A percentile compares a stretch with the other conserved stretches of the same genome.
Conservation (phyloP, 1,284 basidiomycete genomes). For the Neolentinus lepideus region DNA sequence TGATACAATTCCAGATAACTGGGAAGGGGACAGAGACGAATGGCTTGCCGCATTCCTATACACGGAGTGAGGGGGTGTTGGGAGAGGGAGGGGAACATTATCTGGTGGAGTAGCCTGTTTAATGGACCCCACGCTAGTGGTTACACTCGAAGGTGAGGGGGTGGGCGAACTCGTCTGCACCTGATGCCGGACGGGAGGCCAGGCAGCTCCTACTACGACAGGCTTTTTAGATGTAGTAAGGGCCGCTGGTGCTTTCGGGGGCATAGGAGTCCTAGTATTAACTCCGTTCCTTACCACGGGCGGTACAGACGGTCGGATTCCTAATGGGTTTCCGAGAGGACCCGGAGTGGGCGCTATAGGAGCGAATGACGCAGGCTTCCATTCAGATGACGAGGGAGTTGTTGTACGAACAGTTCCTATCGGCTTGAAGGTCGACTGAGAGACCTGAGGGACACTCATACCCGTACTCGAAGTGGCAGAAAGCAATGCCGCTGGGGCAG, state of each 20-base stretch:
- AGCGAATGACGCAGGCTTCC: not conserved
- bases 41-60: not conserved
- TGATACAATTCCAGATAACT: constrained; percentile 25
- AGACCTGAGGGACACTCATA: no score
- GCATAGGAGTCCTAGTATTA: no score
- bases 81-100: not conserved
- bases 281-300: not conserved
- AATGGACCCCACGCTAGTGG: constrained; percentile 3
- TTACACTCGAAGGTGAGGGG: constrained; percentile 6
- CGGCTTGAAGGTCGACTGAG: no score
- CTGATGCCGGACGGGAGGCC: constrained; percentile 21
- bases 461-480: not conserved
- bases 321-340: constrained; percentile 40
- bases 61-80: not conserved
- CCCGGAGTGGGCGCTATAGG: constrained; percentile 30
- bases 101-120: not conserved
- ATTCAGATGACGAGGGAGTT: not conserved
- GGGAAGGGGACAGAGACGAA: constrained; percentile 17
- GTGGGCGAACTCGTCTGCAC: constrained; percentile 9
- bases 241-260: not conserved
- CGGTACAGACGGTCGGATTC: constrained; percentile 30
- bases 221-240: constrained; percentile 15
- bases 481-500: not conserved
- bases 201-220: constrained; percentile 25
- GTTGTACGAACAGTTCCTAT: not conserved